Conservation (phyloP, 257 asterid species). For the Solanum sitiens region DNA sequence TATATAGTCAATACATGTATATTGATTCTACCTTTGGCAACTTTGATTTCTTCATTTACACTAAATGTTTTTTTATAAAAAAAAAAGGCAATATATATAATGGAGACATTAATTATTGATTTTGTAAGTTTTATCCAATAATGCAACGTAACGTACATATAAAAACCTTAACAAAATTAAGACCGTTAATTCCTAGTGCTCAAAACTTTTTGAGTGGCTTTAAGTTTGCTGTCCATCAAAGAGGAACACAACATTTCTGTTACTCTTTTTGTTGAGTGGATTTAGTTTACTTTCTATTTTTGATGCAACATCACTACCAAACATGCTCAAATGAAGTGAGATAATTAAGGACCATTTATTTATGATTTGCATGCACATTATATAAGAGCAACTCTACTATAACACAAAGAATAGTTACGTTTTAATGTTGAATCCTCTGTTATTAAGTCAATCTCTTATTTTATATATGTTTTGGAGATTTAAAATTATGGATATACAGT, state of each 20-base stretch:
- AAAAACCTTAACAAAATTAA: not conserved
- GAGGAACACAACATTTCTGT: not conserved
- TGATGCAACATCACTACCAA: not conserved
- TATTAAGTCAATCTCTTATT: too few relatives aligned
- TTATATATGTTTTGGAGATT: too few relatives aligned
- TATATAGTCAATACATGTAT: not conserved
- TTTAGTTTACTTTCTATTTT: not conserved
- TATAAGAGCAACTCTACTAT: not conserved
- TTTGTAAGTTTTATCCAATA: not conserved
- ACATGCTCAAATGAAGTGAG: not conserved
- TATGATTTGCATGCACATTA: not conserved
- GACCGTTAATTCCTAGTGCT: not conserved
- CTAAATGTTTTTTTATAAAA: not conserved
- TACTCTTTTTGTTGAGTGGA: not conserved
- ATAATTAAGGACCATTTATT: not conserved
- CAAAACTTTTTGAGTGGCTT: not conserved
- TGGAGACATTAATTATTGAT: not conserved
- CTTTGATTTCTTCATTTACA: not conserved
- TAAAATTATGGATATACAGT: too few relatives aligned
- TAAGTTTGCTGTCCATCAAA: not conserved
- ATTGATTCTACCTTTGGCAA: not conserved
- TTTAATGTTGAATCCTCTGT: rapidly evolving
- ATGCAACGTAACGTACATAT: not conserved
- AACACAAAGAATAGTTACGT: not conserved
- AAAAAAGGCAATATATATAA: not conserved